A percentile compares a stretch with the other conserved stretches of the same genome.
Evolutionary conservation across 805 yeast genomes (phyloP).

Genomic region (Saccharomycopsis malanga): DNA sequence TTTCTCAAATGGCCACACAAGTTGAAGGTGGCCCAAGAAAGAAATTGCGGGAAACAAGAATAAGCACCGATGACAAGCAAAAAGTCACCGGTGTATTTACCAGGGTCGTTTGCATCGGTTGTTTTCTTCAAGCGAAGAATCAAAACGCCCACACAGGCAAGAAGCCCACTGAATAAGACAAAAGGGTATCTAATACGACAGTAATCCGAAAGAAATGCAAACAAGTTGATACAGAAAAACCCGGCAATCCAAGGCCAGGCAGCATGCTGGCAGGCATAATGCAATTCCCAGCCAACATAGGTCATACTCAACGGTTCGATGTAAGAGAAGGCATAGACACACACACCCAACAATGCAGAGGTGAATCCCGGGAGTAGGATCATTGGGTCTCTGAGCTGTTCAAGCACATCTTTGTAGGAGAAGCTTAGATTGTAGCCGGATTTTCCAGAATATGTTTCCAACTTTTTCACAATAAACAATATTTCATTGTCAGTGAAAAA

Average conservation of each 20-base stretch:
- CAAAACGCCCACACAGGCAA: not conserved
- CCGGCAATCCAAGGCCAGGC: conserved; percentile 13
- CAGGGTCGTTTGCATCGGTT: conserved; percentile 25
- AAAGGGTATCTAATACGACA: conserved; percentile 7
- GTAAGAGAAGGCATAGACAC: not conserved
- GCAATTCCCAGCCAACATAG: not conserved
- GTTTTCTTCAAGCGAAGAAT: not conserved
- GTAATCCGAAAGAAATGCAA: conserved; percentile 4
- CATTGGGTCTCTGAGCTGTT: not conserved
- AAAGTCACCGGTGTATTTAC: conserved; percentile 56
- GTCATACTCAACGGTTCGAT: no score
- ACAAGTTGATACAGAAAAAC: conserved; percentile 3
- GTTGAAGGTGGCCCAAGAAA: conserved; percentile 61
- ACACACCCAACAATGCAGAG: not conserved
- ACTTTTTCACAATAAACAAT: conserved; percentile 37
- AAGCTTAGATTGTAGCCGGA: conserved; percentile 31
- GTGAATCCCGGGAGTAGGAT: not conserved
- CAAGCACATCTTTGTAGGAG: not conserved
- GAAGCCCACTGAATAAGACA: conserved; percentile 1
- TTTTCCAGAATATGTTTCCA: conserved; percentile 35
- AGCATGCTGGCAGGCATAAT: not conserved
- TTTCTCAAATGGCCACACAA: conserved; percentile 57
- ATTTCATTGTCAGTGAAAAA: conserved; percentile 36
- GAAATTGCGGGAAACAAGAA: conserved; percentile 55
- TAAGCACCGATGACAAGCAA: conserved; percentile 51